Conservation (phyloP, 164 flowering plant species). For the Stephania japonica region DNA sequence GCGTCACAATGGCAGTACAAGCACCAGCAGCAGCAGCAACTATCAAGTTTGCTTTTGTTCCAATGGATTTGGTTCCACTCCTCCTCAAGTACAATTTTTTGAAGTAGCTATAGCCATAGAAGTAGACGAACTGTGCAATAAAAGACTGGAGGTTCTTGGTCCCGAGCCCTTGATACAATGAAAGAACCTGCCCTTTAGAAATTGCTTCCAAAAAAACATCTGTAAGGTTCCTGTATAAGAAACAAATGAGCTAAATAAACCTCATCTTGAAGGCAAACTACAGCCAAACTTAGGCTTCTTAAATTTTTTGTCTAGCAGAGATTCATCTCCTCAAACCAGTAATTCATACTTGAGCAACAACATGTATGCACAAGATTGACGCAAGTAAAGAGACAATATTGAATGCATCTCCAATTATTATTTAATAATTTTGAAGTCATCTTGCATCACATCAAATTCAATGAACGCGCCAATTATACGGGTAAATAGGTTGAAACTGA, state of each 20-base stretch:
- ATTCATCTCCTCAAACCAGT: neutral
- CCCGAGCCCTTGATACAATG: conserved; percentile 70
- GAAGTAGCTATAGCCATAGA: conserved; percentile 64
- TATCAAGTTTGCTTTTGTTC: conserved; percentile 59
- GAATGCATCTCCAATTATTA: no score
- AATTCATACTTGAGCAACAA: neutral
- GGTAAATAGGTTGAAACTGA: no score
- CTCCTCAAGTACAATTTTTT: conserved; percentile 45
- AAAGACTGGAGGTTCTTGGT: conserved; percentile 68
- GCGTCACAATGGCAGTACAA: conserved; percentile 50
- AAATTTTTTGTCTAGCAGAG: neutral
- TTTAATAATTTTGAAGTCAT: no score
- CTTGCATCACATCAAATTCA: no score
- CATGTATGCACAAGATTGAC: no score
- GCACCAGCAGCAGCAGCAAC: conserved; percentile 77
- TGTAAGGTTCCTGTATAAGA: conserved; percentile 42
- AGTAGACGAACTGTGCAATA: conserved; percentile 57
- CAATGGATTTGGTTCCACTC: conserved; percentile 47
- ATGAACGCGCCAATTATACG: no score
- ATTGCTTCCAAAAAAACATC: conserved; percentile 73
- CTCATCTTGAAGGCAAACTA: neutral
- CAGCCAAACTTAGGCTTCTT: neutral
- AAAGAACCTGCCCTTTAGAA: conserved; percentile 44
- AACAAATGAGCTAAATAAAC: neutral
- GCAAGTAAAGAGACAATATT: no score